phyloP scores from a whole-genome alignment of 2,329 filamentous ascomycete species.

The Incumbomyces delicatus region DNA sequence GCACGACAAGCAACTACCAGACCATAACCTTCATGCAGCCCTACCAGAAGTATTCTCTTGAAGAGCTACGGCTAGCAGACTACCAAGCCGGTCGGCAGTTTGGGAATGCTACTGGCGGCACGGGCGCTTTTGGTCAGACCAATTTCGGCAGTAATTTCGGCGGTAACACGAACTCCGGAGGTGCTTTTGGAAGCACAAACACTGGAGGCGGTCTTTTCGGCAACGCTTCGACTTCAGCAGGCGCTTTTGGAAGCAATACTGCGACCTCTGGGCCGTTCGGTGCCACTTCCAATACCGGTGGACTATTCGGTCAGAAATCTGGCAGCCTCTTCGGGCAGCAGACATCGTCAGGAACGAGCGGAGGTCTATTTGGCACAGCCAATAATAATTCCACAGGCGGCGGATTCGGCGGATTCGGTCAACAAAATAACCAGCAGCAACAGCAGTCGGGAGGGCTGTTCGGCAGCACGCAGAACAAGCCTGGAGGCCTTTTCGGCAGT shows the following conservation, averaged over 20 bases:
- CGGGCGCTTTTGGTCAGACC: slow-evolving; percentile 69
- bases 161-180: slow-evolving; percentile 18
- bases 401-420: slow-evolving; percentile 35
- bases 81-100: slow-evolving; percentile 78
- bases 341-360: slow-evolving; percentile 25
- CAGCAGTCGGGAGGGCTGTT: slow-evolving; percentile 33
- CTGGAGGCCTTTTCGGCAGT: slow-evolving; percentile 16
- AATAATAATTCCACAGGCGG: slow-evolving; percentile 26
- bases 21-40: slow-evolving; percentile 40
- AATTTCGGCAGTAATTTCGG: slow-evolving; percentile 34
- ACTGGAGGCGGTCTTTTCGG: slow-evolving; percentile 26
- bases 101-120: slow-evolving; percentile 71
- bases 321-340: slow-evolving; percentile 19
- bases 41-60: slow-evolving; percentile 76
- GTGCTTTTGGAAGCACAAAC: slow-evolving; percentile 17
- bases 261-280: slow-evolving; percentile 9
- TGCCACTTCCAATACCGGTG: slow-evolving; percentile 31
- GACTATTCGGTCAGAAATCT: slow-evolving; percentile 33
- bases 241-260: slow-evolving; percentile 28
- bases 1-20: slow-evolving; percentile 36
- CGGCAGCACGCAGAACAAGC: slow-evolving; percentile 33
- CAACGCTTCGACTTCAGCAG: slow-evolving; percentile 25
- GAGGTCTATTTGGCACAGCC: slow-evolving; percentile 33
- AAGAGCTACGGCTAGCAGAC: slow-evolving; percentile 71
- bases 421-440: slow-evolving; percentile 14